Conservation (phyloP, 2,329 filamentous ascomycete species). For the Diplodia corticola region DNA sequence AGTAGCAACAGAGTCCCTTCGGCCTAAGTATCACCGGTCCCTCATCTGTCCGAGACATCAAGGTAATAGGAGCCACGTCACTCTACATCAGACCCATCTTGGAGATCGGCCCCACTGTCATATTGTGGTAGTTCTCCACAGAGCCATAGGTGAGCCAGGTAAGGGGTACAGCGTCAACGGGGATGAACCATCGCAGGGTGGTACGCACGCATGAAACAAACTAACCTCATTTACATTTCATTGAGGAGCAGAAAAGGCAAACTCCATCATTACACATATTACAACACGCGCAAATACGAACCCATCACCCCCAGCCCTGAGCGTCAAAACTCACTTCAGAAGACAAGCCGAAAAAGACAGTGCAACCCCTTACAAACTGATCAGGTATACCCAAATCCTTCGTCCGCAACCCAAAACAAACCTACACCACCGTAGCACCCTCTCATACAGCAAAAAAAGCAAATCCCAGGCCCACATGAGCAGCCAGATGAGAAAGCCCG, state of each 20-base stretch:
- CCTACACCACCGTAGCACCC: not conserved
- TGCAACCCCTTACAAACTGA: not conserved
- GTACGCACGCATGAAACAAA: not conserved
- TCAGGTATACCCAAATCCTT: not conserved
- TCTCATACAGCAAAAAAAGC: not conserved
- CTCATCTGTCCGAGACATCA: not conserved
- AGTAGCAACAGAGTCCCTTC: not conserved
- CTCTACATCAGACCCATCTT: too few relatives aligned
- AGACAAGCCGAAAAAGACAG: not conserved
- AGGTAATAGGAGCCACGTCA: not conserved
- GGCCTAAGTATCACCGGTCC: not conserved
- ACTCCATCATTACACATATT: conserved; percentile 2
- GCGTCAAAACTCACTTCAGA: not conserved
- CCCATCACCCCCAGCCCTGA: not conserved
- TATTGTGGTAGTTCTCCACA: not conserved
- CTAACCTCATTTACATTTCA: not conserved
- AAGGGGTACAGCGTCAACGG: not conserved
- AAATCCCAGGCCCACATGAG: not conserved
- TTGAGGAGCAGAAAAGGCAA: not conserved
- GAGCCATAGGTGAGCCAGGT: not conserved
- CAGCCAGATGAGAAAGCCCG: not conserved
- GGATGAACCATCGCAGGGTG: too few relatives aligned
- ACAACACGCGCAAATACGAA: not conserved
- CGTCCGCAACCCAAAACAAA: not conserved
- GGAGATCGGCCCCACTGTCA: not conserved